Evolutionary conservation across 805 yeast genomes (phyloP).

Genomic region (Ascoidea rubescens): DNA sequence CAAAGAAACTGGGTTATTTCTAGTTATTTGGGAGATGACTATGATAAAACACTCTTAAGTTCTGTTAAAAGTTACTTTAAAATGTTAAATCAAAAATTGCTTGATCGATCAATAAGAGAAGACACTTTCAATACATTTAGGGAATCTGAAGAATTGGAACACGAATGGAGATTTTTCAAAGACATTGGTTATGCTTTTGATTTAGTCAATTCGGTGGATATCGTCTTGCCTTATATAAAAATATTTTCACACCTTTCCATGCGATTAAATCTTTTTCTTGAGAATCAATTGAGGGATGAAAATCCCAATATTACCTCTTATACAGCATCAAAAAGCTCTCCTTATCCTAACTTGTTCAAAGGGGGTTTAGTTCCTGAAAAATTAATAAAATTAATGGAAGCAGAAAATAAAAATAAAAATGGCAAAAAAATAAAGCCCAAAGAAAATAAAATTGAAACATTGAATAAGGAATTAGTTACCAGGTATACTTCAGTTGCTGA

Average conservation of each 20-base stretch:
- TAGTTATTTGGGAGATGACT: slow-evolving; percentile 45
- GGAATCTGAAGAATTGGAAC: slow-evolving; percentile 82
- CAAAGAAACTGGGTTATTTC: slow-evolving; percentile 60
- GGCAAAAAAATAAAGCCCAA: not conserved
- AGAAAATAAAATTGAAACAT: not conserved
- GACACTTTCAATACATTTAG: slow-evolving; percentile 68
- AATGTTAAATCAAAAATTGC: slow-evolving; percentile 59
- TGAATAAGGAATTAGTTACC: not conserved
- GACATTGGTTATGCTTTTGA: slow-evolving; percentile 68
- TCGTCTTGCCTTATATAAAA: not conserved
- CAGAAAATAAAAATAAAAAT: not conserved
- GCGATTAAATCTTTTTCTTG: not conserved
- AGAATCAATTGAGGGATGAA: not conserved
- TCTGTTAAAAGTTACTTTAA: slow-evolving; percentile 63
- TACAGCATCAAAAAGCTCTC: not conserved
- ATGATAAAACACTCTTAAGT: slow-evolving; percentile 40
- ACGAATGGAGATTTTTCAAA: slow-evolving; percentile 66
- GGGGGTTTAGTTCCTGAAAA: not conserved
- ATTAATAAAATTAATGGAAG: not conserved
- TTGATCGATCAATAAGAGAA: slow-evolving; percentile 56
- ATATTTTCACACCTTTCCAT: not conserved
- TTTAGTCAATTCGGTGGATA: not conserved
- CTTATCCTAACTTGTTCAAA: not conserved
- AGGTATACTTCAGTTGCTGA: not conserved
- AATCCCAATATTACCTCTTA: not conserved